phyloP scores from a whole-genome alignment of 208 protist genomes.

The Angomonas ambiguus region DNA sequence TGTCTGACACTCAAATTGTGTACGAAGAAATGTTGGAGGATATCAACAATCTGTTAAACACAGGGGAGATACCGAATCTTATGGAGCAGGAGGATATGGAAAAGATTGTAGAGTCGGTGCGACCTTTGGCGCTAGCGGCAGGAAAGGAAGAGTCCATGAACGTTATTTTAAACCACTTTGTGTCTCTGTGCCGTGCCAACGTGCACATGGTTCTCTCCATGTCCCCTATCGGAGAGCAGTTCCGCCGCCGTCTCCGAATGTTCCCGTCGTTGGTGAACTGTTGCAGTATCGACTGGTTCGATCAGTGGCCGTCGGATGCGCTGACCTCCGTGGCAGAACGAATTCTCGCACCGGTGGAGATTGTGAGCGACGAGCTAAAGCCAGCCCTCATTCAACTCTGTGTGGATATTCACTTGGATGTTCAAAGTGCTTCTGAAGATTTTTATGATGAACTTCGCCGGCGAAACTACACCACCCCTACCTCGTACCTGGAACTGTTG shows the following conservation, averaged over 20 bases:
- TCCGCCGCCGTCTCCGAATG: slow-evolving; percentile 93
- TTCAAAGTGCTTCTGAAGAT: slow-evolving; percentile 76
- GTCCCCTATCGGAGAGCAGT: slow-evolving; percentile 94
- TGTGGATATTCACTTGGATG: slow-evolving; percentile 89
- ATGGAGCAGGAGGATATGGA: slow-evolving; percentile 95
- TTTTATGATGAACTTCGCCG: slow-evolving; percentile 94
- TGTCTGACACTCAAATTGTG: slow-evolving; percentile 95
- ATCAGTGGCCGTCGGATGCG: slow-evolving; percentile 94
- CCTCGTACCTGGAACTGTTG: slow-evolving; percentile 94
- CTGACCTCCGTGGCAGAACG: slow-evolving; percentile 88
- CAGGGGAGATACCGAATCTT: slow-evolving; percentile 96
- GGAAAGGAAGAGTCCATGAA: slow-evolving; percentile 92
- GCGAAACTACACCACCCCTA: slow-evolving; percentile 96
- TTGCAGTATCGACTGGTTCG: slow-evolving; percentile 98
- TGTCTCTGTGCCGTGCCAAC: slow-evolving; percentile 91
- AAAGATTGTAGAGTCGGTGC: slow-evolving; percentile 88
- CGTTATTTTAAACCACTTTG: slow-evolving; percentile 92
- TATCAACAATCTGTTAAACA: slow-evolving; percentile 97
- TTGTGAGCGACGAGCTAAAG: slow-evolving; percentile 55
- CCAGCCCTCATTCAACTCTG: slow-evolving; percentile 80
- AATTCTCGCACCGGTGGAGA: slow-evolving; percentile 48
- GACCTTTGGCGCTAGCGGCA: slow-evolving; percentile 78
- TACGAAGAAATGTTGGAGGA: slow-evolving; percentile 96
- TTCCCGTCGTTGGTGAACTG: slow-evolving; percentile 98
- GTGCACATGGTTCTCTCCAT: slow-evolving; percentile 96